A percentile compares a stretch with the other conserved stretches of the same genome.
Conservation (phyloP, 192 early-diverging fungal species). For the Podila epigama region DNA sequence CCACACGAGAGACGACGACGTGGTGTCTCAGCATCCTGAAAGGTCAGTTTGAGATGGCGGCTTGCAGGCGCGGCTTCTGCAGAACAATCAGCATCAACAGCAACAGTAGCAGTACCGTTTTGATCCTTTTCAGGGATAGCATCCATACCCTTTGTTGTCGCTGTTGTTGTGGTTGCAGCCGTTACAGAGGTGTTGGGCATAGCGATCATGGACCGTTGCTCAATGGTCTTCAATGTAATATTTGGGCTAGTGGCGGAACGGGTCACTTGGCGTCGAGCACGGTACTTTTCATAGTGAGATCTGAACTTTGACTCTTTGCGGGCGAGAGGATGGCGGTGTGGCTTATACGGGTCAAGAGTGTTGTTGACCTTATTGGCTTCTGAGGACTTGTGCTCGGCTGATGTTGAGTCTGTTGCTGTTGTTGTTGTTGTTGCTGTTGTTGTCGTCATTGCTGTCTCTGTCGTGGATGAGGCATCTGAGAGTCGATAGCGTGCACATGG, state of each 20-base stretch:
- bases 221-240: not conserved
- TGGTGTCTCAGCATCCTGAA: not conserved
- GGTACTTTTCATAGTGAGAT: not conserved
- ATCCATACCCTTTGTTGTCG: too few species aligned
- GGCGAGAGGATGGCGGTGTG: not conserved
- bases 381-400: not conserved
- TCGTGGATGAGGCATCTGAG: not conserved
- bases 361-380: not conserved
- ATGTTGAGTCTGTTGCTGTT: too few species aligned
- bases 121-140: too few species aligned
- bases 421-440: too few species aligned
- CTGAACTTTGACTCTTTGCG: not conserved
- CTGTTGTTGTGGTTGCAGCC: too few species aligned
- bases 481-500: not conserved
- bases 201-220: too few species aligned
- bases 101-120: too few species aligned
- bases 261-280: not conserved
- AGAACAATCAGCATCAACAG: too few species aligned
- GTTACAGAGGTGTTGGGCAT: too few species aligned
- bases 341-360: not conserved
- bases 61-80: too few species aligned
- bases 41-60: not conserved
- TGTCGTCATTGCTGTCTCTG: too few species aligned
- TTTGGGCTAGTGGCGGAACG: not conserved
- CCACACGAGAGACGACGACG: not conserved